These are phyloP conservation scores for Cordyceps sp. DNA, from an alignment of 2,329 filamentous ascomycete genomes.

Conservation along the genomic window DNA sequence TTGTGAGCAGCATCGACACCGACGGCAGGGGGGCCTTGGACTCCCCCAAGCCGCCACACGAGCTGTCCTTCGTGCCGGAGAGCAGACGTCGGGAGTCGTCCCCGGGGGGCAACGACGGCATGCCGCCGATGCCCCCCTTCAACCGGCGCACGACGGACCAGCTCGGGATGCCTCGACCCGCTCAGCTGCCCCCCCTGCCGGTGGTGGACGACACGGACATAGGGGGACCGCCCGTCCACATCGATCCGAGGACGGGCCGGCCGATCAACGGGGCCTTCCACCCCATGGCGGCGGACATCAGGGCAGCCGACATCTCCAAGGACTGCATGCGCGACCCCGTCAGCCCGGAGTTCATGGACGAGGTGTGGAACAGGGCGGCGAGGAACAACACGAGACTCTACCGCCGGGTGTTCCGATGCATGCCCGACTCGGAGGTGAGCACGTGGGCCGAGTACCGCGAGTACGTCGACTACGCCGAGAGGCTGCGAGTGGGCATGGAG, in stretches of 20 bases:
- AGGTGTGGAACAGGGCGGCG: constrained; percentile 75
- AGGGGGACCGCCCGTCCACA: constrained; percentile 50
- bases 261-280: constrained; percentile 27
- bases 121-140: constrained; percentile 33
- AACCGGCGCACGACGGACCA: constrained; percentile 47
- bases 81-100: constrained; percentile 15
- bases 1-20: constrained; percentile 44
- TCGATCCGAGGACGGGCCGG: constrained; percentile 32
- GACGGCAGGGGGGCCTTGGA: constrained; percentile 47
- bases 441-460: constrained; percentile 91
- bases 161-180: constrained; percentile 49
- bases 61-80: constrained; percentile 9
- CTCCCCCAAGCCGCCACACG: constrained; percentile 17
- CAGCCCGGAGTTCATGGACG: constrained; percentile 64
- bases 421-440: constrained; percentile 87
- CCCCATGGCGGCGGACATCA: constrained; percentile 49
- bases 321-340: constrained; percentile 93
- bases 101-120: constrained; percentile 23
- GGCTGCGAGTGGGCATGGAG: constrained; percentile 54
- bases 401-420: constrained; percentile 85
- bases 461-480: constrained; percentile 58
- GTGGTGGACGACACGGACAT: constrained; percentile 66
- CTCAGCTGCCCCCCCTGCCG: constrained; percentile 55
- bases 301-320: constrained; percentile 57
- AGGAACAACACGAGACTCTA: constrained; percentile 93